These are phyloP conservation scores for Coelastrella sp. DNA, from an alignment of 139 green algal genomes.

Conservation along the genomic window DNA sequence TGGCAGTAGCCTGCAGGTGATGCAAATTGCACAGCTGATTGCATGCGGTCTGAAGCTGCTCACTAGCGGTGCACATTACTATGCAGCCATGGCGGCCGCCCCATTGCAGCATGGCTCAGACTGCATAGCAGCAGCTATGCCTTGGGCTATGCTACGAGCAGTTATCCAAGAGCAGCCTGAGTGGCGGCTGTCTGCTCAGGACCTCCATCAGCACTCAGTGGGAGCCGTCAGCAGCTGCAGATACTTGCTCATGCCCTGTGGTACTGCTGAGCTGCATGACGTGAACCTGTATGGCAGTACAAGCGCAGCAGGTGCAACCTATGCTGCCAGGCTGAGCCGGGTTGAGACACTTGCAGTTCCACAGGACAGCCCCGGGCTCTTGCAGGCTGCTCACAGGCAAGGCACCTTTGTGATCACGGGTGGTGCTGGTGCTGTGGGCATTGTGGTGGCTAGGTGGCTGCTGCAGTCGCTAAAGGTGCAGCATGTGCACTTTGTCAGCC, in stretches of 20 bases:
- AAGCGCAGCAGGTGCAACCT: background rate
- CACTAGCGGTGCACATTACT: background rate
- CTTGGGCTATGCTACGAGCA: slow-evolving; percentile 22
- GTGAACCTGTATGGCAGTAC: slow-evolving; percentile 17
- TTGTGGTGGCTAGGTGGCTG: slow-evolving; percentile 57
- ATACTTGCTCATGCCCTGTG: background rate
- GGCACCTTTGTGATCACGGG: slow-evolving; percentile 62
- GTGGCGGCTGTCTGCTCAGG: background rate
- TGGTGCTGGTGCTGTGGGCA: slow-evolving; percentile 52
- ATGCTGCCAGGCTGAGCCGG: background rate
- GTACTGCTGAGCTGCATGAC: background rate
- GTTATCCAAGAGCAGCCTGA: slow-evolving; percentile 18
- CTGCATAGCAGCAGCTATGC: background rate
- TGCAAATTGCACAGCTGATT: background rate
- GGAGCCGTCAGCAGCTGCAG: background rate
- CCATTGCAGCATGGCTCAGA: background rate
- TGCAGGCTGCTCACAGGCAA: background rate
- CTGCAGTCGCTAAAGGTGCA: background rate
- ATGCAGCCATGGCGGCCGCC: background rate
- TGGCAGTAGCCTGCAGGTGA: background rate
- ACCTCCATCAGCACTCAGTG: background rate
- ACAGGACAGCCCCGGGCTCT: background rate
- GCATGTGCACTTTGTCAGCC: slow-evolving; percentile 61
- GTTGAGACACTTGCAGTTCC: background rate
- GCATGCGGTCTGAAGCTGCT: background rate